Percentiles rank a stretch among this genome's conserved stretches.
Conservation (phyloP, 73 alveolate species). For the Paramecium caudatum region DNA sequence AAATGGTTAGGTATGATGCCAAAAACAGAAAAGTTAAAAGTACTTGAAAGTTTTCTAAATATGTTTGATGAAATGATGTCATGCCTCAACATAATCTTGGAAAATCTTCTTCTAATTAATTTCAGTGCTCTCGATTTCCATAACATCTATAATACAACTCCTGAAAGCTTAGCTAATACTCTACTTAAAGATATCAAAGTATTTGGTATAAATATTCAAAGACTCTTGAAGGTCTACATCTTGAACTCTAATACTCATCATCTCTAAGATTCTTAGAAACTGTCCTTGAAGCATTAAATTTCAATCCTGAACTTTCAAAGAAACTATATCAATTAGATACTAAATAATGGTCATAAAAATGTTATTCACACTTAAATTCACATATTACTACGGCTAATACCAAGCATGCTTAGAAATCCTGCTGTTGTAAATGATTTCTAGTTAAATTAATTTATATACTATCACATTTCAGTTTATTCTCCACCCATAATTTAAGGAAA, state of each 20-base stretch:
- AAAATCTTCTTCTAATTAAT: neutral
- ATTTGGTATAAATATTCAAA: neutral
- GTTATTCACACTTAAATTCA: neutral
- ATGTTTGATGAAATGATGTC: conserved; percentile 57
- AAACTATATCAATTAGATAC: neutral
- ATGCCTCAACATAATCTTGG: neutral
- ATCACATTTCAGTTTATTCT: neutral
- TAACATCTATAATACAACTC: neutral
- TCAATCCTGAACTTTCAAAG: conserved; percentile 1
- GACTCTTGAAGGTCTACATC: conserved; percentile 63
- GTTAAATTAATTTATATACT: neutral
- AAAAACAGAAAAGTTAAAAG: neutral
- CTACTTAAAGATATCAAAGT: conserved; percentile 40
- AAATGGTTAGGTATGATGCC: conserved; percentile 4
- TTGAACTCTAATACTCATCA: neutral
- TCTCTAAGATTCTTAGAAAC: conserved; percentile 39
- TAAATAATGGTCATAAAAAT: conserved; percentile 32
- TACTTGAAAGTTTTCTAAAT: neutral
- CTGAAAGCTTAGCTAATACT: conserved; percentile 10
- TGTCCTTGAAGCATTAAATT: conserved; percentile 12
- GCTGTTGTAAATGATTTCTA: neutral
- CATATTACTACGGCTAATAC: neutral
- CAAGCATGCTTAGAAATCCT: neutral
- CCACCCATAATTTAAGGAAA: neutral
- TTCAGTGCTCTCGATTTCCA: neutral